phyloP scores from a whole-genome alignment of 768 basidiomycete species.

The Mycena latifolia region DNA sequence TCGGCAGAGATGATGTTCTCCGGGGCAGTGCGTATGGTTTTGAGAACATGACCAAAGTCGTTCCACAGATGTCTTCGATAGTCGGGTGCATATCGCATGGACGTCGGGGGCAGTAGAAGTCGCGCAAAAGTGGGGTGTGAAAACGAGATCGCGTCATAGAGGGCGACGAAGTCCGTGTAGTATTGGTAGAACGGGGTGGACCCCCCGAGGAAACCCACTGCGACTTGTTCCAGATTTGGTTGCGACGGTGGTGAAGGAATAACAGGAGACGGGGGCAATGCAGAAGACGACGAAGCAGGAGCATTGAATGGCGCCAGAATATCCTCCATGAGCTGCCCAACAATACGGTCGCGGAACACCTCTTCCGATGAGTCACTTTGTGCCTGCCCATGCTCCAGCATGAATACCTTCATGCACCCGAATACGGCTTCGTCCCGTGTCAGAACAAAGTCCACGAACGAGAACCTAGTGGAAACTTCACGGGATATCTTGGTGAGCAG shows the following conservation, averaged over 20 bases:
- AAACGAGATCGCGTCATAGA: slow-evolving; percentile 95
- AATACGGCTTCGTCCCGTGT: slow-evolving; percentile 73
- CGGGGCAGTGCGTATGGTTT: slow-evolving; percentile 65
- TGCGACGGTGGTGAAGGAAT: slow-evolving; percentile 30
- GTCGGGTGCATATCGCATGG: slow-evolving; percentile 83
- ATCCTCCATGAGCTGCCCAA: slow-evolving; percentile 69
- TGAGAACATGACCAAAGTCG: slow-evolving; percentile 78
- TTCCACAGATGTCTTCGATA: slow-evolving; percentile 89
- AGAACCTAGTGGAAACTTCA: slow-evolving; percentile 57
- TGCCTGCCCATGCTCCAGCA: slow-evolving; percentile 90
- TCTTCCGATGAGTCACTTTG: slow-evolving; percentile 66
- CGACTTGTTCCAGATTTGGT: slow-evolving; percentile 64
- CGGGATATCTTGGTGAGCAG: slow-evolving; percentile 67
- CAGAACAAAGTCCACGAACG: slow-evolving; percentile 56
- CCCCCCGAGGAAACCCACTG: slow-evolving; percentile 70
- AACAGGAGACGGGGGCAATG: slow-evolving; percentile 35
- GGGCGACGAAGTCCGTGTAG: slow-evolving; percentile 89
- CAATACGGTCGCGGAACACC: slow-evolving; percentile 83
- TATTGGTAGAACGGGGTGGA: slow-evolving; percentile 92
- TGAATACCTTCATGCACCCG: slow-evolving; percentile 92
- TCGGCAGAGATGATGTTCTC: slow-evolving; percentile 66
- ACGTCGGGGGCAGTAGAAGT: slow-evolving; percentile 80
- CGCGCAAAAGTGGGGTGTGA: slow-evolving; percentile 80
- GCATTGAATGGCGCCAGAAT: slow-evolving; percentile 69
- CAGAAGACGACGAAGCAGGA: slow-evolving; percentile 37